Evolutionary conservation across 352 stramenopile species (phyloP), one percentile per base, ranked within the genome.

Genomic region (Globisporangium spinosum): DNA sequence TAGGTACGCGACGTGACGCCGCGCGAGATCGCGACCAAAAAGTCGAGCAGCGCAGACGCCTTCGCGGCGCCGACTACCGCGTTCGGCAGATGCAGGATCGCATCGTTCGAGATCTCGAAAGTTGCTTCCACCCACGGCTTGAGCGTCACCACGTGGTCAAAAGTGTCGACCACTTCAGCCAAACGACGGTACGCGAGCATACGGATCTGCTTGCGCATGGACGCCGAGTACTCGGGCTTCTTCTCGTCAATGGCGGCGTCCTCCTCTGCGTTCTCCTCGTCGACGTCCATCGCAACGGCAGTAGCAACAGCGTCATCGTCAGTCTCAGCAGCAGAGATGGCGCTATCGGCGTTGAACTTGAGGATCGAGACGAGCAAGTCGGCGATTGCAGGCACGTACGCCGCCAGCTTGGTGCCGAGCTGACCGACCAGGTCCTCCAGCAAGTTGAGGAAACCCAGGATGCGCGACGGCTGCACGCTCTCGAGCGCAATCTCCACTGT

Each of bases 381-480:
- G 2, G 90, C 79, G 38, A 98, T 75, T 7, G 72, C 70, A 25
- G 87, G 85, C n/a, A 97, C 78, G 51, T 95, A 98, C 25, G 76
- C 65, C 23, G 89, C 70, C 49, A 97, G 69, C 69, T 95, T 93
- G 0, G 95, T 83, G 10, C 90, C 90, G 9, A 98, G 77, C 70
- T 98, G 92, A 0, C 68, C 77, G 10, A 97, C 84, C 7, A 98
- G 73, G 60, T 97, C 91, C 49, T 96, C 84, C 32, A 97, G 62
- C 49, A 98, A 65, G 56, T 97, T 97, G 47, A 98, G 74, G 68
- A 98, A 98, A 38, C 92, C 92, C 25, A 97, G 78, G 27, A 94
- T 85, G 27, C 86, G 86, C 12, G 86, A 92, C 32, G 77, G 74
- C 43, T 91, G 83, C n/a, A 93, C 82, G n/a, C 23, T 71, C 4